Percentiles rank a stretch among this genome's conserved stretches.
Evolutionary conservation across 768 basidiomycete genomes (phyloP).

Genomic region (Infundibulicybe gibba): DNA sequence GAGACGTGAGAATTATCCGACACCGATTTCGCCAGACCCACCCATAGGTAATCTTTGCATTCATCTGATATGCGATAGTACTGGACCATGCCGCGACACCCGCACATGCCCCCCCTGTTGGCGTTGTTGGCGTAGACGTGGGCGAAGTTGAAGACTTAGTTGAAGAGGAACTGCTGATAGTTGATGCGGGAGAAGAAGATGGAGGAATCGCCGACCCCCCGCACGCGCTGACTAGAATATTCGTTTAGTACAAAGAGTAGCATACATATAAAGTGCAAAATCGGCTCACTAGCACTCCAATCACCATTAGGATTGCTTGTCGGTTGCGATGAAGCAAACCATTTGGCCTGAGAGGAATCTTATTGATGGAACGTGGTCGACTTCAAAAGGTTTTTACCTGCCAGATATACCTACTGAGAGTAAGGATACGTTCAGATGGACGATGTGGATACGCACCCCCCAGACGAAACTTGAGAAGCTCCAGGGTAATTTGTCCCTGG

Average conservation of each 20-base stretch:
- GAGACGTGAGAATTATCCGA: slow-evolving; percentile 2
- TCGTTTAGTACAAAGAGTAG: too few species aligned
- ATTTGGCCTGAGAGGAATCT: slow-evolving; percentile 48
- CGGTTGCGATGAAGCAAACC: slow-evolving; percentile 48
- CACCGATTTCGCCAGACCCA: slow-evolving; percentile 1
- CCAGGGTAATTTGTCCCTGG: slow-evolving; percentile 47
- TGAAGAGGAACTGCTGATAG: slow-evolving; percentile 10
- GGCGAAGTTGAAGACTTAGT: slow-evolving; percentile 2
- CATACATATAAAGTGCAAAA: not conserved
- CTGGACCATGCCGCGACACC: slow-evolving; percentile 51
- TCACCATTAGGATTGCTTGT: slow-evolving; percentile 47
- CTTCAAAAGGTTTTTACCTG: slow-evolving; percentile 32
- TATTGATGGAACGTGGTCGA: not conserved
- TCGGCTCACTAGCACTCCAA: slow-evolving; percentile 57
- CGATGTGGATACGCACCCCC: slow-evolving; percentile 35
- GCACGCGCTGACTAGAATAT: slow-evolving; percentile 49
- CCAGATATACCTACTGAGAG: slow-evolving; percentile 53
- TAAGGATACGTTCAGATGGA: slow-evolving; percentile 3
- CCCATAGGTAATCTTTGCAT: too few species aligned
- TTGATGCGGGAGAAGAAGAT: slow-evolving; percentile 11
- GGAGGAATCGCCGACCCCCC: slow-evolving; percentile 22
- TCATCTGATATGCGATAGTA: slow-evolving; percentile 15
- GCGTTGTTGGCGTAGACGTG: slow-evolving; percentile 19
- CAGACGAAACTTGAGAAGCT: slow-evolving; percentile 49
- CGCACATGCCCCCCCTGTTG: slow-evolving; percentile 33